Percentiles rank a stretch among this genome's conserved stretches.
Evolutionary conservation across 169 alveolate genomes (phyloP).

Genomic region (Blepharisma undulans): DNA sequence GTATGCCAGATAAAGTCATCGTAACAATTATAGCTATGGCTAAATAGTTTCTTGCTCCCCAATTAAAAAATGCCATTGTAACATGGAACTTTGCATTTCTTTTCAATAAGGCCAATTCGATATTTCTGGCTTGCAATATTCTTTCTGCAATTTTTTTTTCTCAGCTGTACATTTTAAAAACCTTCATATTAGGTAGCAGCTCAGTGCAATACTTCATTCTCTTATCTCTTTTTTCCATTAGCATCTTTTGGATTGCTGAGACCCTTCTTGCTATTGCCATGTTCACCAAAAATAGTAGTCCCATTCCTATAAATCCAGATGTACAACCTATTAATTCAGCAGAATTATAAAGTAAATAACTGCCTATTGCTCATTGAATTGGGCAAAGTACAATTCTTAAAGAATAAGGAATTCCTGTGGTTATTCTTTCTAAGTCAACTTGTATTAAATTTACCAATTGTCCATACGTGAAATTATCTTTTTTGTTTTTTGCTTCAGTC

Average conservation of each 20-base stretch:
- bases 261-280: background rate
- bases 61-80: background rate
- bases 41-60: constrained; percentile 17
- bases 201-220: background rate
- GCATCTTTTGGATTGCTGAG: background rate
- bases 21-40: background rate
- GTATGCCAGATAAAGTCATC: background rate
- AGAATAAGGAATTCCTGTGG: background rate
- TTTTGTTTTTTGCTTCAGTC: background rate
- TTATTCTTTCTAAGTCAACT: background rate
- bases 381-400: background rate
- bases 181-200: constrained; percentile 16
- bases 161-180: constrained; percentile 25
- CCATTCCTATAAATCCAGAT: background rate
- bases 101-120: background rate
- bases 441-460: constrained; percentile 2
- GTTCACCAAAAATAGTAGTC: background rate
- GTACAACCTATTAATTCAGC: background rate
- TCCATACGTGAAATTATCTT: background rate
- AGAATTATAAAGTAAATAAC: background rate
- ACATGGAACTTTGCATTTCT: background rate
- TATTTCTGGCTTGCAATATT: background rate
- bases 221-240: constrained; percentile 11
- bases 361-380: background rate
- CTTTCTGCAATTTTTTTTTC: background rate